Evolutionary conservation across 768 basidiomycete genomes (phyloP), one percentile per base, ranked within the genome.

Genomic region (Amanita jacksonii): DNA sequence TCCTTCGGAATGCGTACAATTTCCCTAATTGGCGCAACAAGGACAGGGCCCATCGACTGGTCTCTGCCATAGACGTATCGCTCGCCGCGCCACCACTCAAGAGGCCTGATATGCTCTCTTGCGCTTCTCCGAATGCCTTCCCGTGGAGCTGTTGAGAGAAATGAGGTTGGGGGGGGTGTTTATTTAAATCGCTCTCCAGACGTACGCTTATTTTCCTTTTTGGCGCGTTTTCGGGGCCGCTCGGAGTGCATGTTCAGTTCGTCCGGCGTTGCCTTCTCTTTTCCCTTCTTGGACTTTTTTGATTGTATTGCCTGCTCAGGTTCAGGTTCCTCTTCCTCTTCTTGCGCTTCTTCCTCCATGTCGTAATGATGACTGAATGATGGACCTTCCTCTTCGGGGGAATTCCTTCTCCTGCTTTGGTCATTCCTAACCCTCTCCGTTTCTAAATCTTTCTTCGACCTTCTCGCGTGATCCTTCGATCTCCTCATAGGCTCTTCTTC

Each of bases 51-150:
- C 7, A 70, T 64, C 9, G 52, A 47, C 3, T 57, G 51, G 8
- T 57, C 53, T 41, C 79, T 73, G 5, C 82, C 83, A 54, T 90
- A 97, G 2, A 92, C 80, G 18, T 90, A 74, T 49, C 79, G 82
- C 63, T 98, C 94, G 52, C 79, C 77, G n/a, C 91, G 77, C 94
- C 94, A 98, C 68, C 74, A 94, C 31, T 88, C 85, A 27, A 98
- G 67, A 3, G 93, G 94, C 38, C 65, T 64, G 53, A 77, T 79
- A 24, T 77, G 77, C 42, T 73, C 67, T 18, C 93, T 79, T 38
- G 65, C 65, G 23, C 88, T 82, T 39, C 84, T 79, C 13, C 91
- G 81, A 1, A 85, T 66, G 18, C 81, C 81, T 36, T 69, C 63
- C 2, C 69, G 64, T n/a, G 54, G 51, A 3, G 54, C 68, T 71